Conservation (phyloP, 139 green algal species). For the Dunaliella sp. region DNA sequence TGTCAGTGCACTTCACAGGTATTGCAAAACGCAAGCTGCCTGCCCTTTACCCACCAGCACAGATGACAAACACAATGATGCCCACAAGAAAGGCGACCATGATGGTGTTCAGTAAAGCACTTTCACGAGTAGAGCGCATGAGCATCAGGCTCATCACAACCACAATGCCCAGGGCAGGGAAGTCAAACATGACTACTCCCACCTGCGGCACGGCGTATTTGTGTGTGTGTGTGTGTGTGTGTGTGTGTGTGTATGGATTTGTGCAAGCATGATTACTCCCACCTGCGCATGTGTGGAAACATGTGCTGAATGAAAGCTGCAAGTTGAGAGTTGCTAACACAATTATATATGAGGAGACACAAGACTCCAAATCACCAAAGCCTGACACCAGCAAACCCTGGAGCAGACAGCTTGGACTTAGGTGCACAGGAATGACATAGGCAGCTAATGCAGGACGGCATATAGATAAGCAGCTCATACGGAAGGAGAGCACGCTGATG, state of each 20-base stretch:
- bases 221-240: background rate
- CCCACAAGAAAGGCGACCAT: conserved; percentile 49
- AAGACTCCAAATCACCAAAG: too few relatives aligned
- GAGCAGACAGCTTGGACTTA: too few relatives aligned
- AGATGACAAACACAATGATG: conserved; percentile 62
- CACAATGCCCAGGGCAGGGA: conserved; percentile 45
- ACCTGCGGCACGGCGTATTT: background rate
- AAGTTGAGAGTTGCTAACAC: too few relatives aligned
- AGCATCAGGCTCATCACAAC: conserved; percentile 57
- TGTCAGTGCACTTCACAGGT: too few relatives aligned
- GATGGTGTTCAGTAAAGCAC: conserved; percentile 69
- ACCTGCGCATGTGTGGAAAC: background rate
- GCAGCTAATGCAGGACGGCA: too few relatives aligned
- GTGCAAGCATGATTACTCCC: background rate
- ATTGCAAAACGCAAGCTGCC: too few relatives aligned
- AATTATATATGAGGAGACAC: too few relatives aligned
- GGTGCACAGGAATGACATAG: too few relatives aligned
- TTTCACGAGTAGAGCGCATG: conserved; percentile 56
- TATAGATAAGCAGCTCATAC: too few relatives aligned
- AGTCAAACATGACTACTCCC: conserved; percentile 61
- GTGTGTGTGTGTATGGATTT: background rate
- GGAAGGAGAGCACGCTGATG: too few relatives aligned
- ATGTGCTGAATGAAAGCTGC: too few relatives aligned
- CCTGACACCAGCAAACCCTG: too few relatives aligned
- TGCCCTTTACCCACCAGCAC: conserved; percentile 29